Base-by-base conservation (phyloP, 495 filamentous ascomycete genomes). In the Geopyxis carbonaria region DNA sequence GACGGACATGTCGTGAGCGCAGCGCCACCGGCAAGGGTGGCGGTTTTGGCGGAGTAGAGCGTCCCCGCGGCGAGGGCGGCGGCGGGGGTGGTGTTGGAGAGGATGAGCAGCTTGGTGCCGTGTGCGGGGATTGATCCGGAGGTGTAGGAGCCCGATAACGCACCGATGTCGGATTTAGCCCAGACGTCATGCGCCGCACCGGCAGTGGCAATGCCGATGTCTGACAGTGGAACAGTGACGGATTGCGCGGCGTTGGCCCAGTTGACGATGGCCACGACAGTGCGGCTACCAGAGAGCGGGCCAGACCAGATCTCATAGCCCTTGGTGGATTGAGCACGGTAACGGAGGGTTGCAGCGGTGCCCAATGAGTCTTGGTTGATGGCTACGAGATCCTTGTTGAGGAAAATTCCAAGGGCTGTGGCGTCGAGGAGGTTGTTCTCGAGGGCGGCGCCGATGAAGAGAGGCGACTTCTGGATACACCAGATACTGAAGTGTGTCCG, bases 401-500 rank as follows among this genome's bases (percentile, higher is more conserved):
- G 59, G 10, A 70, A 42, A 13, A 69, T 59, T 1, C 46, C 45
- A 21, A 68, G 46, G 1, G 61, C 60, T 1, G 38, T 48, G 19
- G 55, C 47, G 14, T 57, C 46, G 1, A 45, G 22, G 9, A 46
- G 29, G n/a, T 42, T 24, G 0, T 41, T 42, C n/a, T 47, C 47
- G 5, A 71, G 58, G 2, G 59, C 61, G 1, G 55, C 63, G 0
- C 69, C 67, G 25, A 76, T 68, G 15, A 64, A 53, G 4, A 75
- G 56, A 0, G 69, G 67, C 10, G 64, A 68, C 49, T 73, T 74
- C 38, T 65, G 48, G 20, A 70, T 66, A 31, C 65, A 66, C 70
- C 70, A 75, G 31, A 75, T 48, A 1, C 62, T 62, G 42, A 75
- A 72, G 50, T 74, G 71, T 0, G 65, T 63, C 27, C 62, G 58